Percentiles rank a stretch among this genome's conserved stretches.
Evolutionary conservation across 2,329 filamentous ascomycete genomes (phyloP).

Genomic region (Trichoderma sp.): DNA sequence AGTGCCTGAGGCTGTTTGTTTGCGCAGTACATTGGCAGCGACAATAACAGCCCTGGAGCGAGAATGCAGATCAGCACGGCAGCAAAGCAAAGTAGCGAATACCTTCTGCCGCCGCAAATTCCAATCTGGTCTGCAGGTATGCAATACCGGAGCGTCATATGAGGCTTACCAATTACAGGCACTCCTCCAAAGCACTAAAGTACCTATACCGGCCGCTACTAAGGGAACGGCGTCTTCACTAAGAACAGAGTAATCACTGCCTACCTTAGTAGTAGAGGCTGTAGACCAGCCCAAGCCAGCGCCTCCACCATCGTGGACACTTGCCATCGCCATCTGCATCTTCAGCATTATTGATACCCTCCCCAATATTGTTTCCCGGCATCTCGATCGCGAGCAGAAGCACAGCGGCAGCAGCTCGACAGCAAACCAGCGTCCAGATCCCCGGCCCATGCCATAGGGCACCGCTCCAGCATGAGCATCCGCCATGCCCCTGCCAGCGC

Average conservation of each 20-base stretch:
- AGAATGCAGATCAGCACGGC: neutral
- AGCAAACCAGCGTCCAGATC: neutral
- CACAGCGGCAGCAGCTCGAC: too few relatives aligned
- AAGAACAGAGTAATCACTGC: too few relatives aligned
- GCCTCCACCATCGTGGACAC: neutral
- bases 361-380: neutral
- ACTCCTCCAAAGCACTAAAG: neutral
- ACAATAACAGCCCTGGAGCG: too few relatives aligned
- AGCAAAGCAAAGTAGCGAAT: neutral
- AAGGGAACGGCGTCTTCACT: neutral
- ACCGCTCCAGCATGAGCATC: slow-evolving; percentile 34
- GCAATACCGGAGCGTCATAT: neutral
- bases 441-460: slow-evolving; percentile 16
- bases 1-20: neutral
- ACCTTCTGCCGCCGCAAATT: neutral
- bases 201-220: neutral
- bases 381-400: too few relatives aligned
- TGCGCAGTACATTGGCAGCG: neutral
- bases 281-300: neutral
- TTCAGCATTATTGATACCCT: neutral
- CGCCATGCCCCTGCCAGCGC: slow-evolving; percentile 48
- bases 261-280: neutral
- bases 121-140: neutral
- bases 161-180: neutral
- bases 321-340: neutral